These are phyloP conservation scores for Alnus glutinosa DNA, from an alignment of 306 rosid species.

Conservation along the genomic window DNA sequence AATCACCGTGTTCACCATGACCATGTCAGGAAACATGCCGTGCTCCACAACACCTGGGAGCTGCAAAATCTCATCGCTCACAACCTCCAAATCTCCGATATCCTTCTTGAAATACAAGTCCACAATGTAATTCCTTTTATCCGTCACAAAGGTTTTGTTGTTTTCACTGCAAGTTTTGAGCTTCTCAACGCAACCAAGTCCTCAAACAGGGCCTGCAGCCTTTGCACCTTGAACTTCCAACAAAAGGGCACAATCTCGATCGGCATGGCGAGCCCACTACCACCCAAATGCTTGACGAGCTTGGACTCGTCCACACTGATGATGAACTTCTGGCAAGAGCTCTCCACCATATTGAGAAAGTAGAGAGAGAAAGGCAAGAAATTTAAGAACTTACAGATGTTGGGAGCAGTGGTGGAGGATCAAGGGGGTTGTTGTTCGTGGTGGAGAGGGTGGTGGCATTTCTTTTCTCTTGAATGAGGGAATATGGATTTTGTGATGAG, in stretches of 20 bases:
- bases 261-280: conserved; percentile 79
- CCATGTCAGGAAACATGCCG: conserved; percentile 87
- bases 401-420: too few relatives aligned
- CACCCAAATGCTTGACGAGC: conserved; percentile 63
- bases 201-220: conserved; percentile 50
- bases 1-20: conserved; percentile 86
- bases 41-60: conserved; percentile 89
- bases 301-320: conserved; percentile 85
- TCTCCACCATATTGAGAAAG: conserved; percentile 54
- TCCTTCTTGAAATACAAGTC: conserved; percentile 67
- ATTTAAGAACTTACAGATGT: too few relatives aligned
- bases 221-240: conserved; percentile 65
- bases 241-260: conserved; percentile 80
- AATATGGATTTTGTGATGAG: too few relatives aligned
- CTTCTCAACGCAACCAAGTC: conserved; percentile 71
- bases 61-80: conserved; percentile 66
- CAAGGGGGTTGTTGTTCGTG: too few relatives aligned
- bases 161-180: conserved; percentile 46
- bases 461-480: too few relatives aligned
- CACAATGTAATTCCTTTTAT: conserved; percentile 68
- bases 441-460: too few relatives aligned
- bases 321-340: conserved; percentile 66
- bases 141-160: conserved; percentile 61
- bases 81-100: conserved; percentile 76
- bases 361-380: too few relatives aligned